Conservation (phyloP, 768 basidiomycete genomes). For the Lactifluus rugatus region DNA sequence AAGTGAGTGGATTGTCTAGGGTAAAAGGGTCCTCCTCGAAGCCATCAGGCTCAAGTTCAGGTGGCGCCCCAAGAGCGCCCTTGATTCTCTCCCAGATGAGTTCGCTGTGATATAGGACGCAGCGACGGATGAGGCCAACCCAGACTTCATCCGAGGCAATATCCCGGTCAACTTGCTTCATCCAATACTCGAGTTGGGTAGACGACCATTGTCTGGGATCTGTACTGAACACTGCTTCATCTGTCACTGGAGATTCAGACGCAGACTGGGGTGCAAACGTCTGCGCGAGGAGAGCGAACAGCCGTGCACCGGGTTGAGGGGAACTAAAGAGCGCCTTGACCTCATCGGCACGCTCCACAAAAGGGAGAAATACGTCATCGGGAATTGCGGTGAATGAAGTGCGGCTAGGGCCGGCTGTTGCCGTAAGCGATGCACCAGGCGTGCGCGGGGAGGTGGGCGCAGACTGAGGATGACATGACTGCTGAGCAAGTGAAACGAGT, state of each 20-base stretch:
- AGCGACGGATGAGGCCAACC: constrained; percentile 63
- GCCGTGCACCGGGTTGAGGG: constrained; percentile 52
- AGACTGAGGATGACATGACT: constrained; percentile 40
- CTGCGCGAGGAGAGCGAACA: constrained; percentile 66
- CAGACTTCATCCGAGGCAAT: constrained; percentile 61
- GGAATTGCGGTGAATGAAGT: constrained; percentile 69
- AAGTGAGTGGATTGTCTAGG: neutral
- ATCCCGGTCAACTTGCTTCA: constrained; percentile 54
- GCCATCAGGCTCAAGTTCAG: constrained; percentile 64
- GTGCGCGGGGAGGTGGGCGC: constrained; percentile 22
- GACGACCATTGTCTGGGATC: constrained; percentile 68
- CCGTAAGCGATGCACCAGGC: constrained; percentile 17
- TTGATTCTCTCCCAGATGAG: constrained; percentile 90
- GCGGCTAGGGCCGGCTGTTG: constrained; percentile 24
- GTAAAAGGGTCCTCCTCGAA: constrained; percentile 20
- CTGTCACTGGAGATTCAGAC: constrained; percentile 20
- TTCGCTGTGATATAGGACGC: constrained; percentile 68
- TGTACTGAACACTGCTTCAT: constrained; percentile 27
- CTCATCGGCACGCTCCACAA: constrained; percentile 73
- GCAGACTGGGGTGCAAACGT: constrained; percentile 37
- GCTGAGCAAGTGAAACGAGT: constrained; percentile 61
- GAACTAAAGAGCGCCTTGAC: constrained; percentile 54
- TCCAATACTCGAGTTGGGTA: constrained; percentile 54
- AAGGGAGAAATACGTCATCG: constrained; percentile 73
- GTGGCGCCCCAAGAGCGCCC: constrained; percentile 78